Conservation (phyloP, 2,329 filamentous ascomycete genomes). For the Fusarium sp. region DNA sequence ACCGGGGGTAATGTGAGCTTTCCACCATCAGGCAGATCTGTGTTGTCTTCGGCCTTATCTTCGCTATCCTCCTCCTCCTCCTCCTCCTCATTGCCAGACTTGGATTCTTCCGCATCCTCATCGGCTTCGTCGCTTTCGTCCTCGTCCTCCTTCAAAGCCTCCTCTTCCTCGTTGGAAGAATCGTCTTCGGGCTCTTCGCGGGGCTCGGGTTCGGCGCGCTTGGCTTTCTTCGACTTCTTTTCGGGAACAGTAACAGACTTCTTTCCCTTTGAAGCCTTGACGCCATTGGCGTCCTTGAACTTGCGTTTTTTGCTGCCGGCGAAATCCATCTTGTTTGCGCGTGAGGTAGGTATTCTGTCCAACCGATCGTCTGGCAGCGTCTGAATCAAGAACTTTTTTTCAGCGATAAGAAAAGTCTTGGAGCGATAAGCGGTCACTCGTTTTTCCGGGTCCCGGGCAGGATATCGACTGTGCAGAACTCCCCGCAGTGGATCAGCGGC, state of each 20-base stretch:
- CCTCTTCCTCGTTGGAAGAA: conserved; percentile 44
- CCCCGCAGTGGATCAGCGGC: conserved; percentile 39
- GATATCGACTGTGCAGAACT: not conserved
- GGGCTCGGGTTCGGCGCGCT: conserved; percentile 49
- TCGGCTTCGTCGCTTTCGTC: conserved; percentile 45
- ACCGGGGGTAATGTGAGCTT: conserved; percentile 64
- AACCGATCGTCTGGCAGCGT: conserved; percentile 17
- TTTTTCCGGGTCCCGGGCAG: conserved; percentile 26
- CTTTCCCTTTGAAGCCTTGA: conserved; percentile 42
- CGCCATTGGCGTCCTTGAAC: conserved; percentile 50
- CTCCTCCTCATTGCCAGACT: conserved; percentile 42
- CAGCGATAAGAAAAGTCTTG: conserved; percentile 42
- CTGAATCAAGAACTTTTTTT: conserved; percentile 43
- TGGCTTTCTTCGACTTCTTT: conserved; percentile 57
- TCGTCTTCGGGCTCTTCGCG: conserved; percentile 41
- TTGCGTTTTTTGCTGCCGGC: conserved; percentile 59
- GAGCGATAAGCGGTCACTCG: conserved; percentile 33
- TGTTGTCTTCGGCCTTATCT: conserved; percentile 45
- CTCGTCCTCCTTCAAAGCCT: conserved; percentile 42
- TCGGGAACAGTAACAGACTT: conserved; percentile 40
- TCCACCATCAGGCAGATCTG: conserved; percentile 52
- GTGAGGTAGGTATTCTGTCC: conserved; percentile 20
- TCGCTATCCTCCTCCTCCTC: conserved; percentile 43
- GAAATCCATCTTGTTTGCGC: conserved; percentile 48
- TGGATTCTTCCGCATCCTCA: conserved; percentile 46